Conservation (phyloP, 257 asterid species). For the Prunella vulgaris region DNA sequence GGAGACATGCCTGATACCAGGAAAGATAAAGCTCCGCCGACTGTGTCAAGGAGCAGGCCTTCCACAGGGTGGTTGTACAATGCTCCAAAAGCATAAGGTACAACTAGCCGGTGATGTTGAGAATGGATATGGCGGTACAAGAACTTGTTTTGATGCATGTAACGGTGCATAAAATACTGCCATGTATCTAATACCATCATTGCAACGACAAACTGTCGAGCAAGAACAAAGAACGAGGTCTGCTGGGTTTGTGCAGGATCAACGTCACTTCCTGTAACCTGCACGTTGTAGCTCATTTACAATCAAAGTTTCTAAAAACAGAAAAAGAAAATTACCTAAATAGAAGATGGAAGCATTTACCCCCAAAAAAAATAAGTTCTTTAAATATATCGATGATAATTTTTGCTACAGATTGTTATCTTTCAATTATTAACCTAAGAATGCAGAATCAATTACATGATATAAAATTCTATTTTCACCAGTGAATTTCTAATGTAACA, state of each 20-base stretch:
- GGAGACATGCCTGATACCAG: constrained; percentile 93
- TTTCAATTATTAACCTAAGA: background rate
- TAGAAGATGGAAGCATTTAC: background rate
- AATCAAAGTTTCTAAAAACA: background rate
- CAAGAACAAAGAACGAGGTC: constrained; percentile 49
- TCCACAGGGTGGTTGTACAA: constrained; percentile 91
- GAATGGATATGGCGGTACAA: constrained; percentile 82
- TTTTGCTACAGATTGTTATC: background rate
- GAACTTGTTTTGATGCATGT: constrained; percentile 94
- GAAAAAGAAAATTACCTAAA: background rate
- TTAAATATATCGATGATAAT: background rate
- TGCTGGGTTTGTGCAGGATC: constrained; percentile 38
- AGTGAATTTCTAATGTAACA: background rate
- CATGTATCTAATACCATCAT: constrained; percentile 84
- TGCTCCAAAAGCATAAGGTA: constrained; percentile 90
- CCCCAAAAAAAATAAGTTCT: background rate
- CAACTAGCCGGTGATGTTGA: constrained; percentile 81
- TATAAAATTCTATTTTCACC: background rate
- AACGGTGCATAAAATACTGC: constrained; percentile 93
- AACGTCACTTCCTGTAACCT: constrained; percentile 65
- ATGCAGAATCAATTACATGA: background rate
- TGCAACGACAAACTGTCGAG: constrained; percentile 51
- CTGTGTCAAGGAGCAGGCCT: constrained; percentile 82
- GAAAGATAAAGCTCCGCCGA: constrained; percentile 83
- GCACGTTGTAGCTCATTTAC: constrained; percentile 18